Evolutionary conservation across 495 filamentous ascomycete genomes (phyloP).

Genomic region (Aspergillus panamensis): DNA sequence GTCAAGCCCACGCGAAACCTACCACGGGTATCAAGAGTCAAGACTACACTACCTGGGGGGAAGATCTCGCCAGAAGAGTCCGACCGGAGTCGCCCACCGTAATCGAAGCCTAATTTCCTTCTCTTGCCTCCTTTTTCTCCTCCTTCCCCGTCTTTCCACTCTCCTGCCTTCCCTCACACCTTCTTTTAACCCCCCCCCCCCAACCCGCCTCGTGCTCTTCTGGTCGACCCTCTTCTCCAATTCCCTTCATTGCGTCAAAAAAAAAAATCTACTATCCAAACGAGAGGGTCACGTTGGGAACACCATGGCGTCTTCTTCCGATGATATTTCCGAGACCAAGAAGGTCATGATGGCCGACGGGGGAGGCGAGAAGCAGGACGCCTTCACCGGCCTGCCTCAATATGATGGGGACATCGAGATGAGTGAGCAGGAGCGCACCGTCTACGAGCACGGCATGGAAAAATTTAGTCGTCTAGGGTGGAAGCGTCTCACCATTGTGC

Average conservation of each 20-base stretch:
- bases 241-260: background rate
- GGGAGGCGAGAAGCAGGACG: slow-evolving; percentile 12
- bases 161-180: background rate
- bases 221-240: no score
- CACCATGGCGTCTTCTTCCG: slow-evolving; percentile 16
- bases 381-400: slow-evolving; percentile 14
- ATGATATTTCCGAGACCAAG: slow-evolving; percentile 17
- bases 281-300: background rate
- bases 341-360: slow-evolving; percentile 15
- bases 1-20: background rate
- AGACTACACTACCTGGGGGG: background rate
- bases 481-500: slow-evolving; percentile 37
- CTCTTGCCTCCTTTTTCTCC: background rate
- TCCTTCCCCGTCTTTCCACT: background rate
- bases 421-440: slow-evolving; percentile 25
- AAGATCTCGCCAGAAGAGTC: no score
- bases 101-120: background rate
- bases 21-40: background rate
- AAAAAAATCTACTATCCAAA: background rate
- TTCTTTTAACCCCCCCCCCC: background rate
- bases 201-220: background rate
- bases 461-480: slow-evolving; percentile 37
- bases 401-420: slow-evolving; percentile 32
- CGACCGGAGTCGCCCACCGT: background rate
- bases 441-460: slow-evolving; percentile 25